A percentile compares a stretch with the other conserved stretches of the same genome.
Conservation (phyloP, 2,329 filamentous ascomycete species). For the Stachybotrys elegans region DNA sequence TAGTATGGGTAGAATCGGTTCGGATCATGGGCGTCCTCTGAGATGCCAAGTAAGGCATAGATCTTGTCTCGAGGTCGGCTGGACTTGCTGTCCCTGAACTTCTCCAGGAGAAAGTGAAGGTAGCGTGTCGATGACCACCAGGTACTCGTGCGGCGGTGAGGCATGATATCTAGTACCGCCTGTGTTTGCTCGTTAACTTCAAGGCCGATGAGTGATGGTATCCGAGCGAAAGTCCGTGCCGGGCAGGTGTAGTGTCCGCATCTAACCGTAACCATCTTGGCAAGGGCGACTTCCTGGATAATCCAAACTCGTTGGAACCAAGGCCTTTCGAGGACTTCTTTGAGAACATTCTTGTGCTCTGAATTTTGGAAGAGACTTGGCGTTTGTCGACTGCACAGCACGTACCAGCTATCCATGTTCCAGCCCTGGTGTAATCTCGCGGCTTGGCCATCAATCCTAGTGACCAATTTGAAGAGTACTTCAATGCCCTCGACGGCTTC, state of each 20-base stretch:
- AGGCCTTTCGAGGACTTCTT: background rate
- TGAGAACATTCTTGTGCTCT: background rate
- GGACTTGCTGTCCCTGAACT: background rate
- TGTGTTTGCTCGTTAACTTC: background rate
- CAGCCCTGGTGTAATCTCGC: background rate
- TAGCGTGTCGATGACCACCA: background rate
- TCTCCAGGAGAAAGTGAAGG: conserved; percentile 1
- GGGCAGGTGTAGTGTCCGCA: conserved; percentile 1
- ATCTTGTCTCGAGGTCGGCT: background rate
- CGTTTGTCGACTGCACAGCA: background rate
- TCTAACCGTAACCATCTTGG: background rate
- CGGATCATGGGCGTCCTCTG: conserved; percentile 1
- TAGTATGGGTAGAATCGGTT: background rate
- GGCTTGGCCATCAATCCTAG: conserved; percentile 4
- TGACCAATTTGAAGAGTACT: background rate
- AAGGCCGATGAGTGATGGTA: conserved; percentile 1
- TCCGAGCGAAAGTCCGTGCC: background rate
- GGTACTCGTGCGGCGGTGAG: background rate
- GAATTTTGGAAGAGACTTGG: background rate
- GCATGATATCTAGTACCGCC: conserved; percentile 4
- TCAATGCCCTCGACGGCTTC: background rate
- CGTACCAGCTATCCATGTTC: background rate
- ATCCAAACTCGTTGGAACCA: conserved; percentile 9
- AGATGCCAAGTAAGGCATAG: conserved; percentile 4
- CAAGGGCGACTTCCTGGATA: background rate